Evolutionary conservation across 148 eudicot species (phyloP).

Genomic region (Rhododendron ferrugineum): DNA sequence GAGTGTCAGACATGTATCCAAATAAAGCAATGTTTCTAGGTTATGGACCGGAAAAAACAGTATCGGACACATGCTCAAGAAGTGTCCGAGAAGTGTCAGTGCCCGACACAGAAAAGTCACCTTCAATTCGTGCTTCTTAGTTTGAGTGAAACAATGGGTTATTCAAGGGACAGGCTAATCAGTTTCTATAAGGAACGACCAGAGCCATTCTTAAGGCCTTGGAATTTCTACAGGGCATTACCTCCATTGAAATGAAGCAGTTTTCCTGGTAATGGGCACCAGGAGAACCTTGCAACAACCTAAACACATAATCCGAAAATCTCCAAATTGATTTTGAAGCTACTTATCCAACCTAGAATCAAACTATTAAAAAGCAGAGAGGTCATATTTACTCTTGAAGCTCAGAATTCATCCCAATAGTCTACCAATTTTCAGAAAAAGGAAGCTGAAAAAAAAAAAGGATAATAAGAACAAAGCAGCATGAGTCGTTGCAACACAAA

Average conservation of each 20-base stretch:
- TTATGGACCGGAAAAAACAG: background rate
- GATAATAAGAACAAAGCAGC: background rate
- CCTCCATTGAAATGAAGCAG: background rate
- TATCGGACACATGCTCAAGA: background rate
- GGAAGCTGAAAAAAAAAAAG: background rate
- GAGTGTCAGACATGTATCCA: background rate
- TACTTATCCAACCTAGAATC: background rate
- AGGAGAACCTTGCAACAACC: background rate
- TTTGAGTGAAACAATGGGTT: background rate
- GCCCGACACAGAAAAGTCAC: background rate
- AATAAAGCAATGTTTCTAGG: background rate
- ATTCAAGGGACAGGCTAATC: background rate
- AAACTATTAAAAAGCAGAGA: background rate
- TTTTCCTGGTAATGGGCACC: background rate
- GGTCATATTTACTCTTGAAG: background rate
- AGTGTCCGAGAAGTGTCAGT: background rate
- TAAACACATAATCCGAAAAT: background rate
- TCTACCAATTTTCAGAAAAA: background rate
- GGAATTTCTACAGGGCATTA: background rate
- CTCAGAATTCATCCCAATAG: background rate
- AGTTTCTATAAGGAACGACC: background rate
- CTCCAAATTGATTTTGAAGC: background rate
- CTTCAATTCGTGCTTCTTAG: background rate
- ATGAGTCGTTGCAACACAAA: background rate
- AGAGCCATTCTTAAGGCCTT: background rate